Conservation (phyloP, 257 asterid species). For the Cinchona pubescens region DNA sequence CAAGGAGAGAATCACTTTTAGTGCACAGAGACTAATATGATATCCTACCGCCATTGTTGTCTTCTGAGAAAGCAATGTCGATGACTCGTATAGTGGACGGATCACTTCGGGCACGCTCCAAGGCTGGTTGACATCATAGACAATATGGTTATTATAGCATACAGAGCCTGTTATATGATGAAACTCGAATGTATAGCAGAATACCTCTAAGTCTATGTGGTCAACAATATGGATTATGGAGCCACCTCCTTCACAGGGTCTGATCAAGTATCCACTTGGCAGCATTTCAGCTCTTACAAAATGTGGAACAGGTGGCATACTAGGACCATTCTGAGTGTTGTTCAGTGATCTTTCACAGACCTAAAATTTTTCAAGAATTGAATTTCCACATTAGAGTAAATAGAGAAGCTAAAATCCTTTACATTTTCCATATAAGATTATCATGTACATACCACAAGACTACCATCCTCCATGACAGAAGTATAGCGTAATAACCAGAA, state of each 20-base stretch:
- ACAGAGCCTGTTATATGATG: background rate
- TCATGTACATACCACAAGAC: slow-evolving; percentile 69
- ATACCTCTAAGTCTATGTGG: slow-evolving; percentile 87
- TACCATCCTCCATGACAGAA: slow-evolving; percentile 94
- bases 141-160: slow-evolving; percentile 4
- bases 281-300: slow-evolving; percentile 89
- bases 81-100: slow-evolving; percentile 89
- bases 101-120: slow-evolving; percentile 97
- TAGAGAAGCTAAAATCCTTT: background rate
- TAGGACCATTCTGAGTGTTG: slow-evolving; percentile 95
- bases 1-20: background rate
- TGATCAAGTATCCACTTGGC: slow-evolving; percentile 87
- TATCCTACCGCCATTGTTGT: slow-evolving; percentile 76
- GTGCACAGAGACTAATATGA: background rate
- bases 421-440: background rate
- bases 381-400: background rate
- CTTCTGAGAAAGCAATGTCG: slow-evolving; percentile 80
- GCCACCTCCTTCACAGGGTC: slow-evolving; percentile 99
- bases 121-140: slow-evolving; percentile 48
- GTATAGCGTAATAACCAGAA: slow-evolving; percentile 93
- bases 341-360: slow-evolving; percentile 91
- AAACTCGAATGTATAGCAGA: background rate
- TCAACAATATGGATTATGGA: slow-evolving; percentile 92
- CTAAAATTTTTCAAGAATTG: slow-evolving; percentile 27
- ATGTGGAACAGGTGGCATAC: slow-evolving; percentile 84